Percentiles rank a stretch among this genome's conserved stretches.
phyloP scores from a whole-genome alignment of 352 stramenopile species.

The Pythium plurisporium region DNA sequence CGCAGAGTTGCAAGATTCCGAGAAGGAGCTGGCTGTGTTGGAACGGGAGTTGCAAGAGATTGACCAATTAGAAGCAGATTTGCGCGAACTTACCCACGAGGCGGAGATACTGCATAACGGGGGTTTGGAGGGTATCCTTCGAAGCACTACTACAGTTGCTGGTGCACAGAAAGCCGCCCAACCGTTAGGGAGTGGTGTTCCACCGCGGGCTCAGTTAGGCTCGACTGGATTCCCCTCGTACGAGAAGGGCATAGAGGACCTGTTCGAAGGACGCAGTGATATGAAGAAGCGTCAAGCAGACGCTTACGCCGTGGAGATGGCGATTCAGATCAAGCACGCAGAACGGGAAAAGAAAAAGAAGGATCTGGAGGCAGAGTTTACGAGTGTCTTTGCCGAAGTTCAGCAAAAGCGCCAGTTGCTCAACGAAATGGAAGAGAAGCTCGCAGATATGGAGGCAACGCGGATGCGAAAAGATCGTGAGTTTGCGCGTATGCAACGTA shows the following conservation, averaged over 20 bases:
- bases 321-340: constrained; percentile 88
- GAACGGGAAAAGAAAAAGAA: constrained; percentile 91
- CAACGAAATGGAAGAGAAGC: constrained; percentile 78
- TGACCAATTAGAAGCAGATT: constrained; percentile 88
- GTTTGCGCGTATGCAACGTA: constrained; percentile 89
- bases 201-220: neutral
- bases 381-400: constrained; percentile 89
- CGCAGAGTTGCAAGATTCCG: constrained; percentile 84
- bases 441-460: constrained; percentile 78
- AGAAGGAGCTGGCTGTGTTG: constrained; percentile 87
- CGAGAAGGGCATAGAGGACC: constrained; percentile 40
- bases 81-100: constrained; percentile 90
- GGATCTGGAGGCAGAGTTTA: constrained; percentile 72
- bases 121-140: constrained; percentile 51
- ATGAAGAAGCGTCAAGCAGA: constrained; percentile 84
- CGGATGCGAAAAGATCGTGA: constrained; percentile 91
- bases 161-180: constrained; percentile 21
- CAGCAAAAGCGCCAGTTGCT: constrained; percentile 84
- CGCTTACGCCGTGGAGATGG: constrained; percentile 95
- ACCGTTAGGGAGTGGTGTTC: constrained; percentile 54
- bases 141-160: constrained; percentile 3
- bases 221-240: constrained; percentile 25
- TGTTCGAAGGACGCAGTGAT: constrained; percentile 43
- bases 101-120: constrained; percentile 74
- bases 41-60: constrained; percentile 91